Base-by-base conservation (phyloP, 257 asterid species). In the Nicotiana paniculata region DNA sequence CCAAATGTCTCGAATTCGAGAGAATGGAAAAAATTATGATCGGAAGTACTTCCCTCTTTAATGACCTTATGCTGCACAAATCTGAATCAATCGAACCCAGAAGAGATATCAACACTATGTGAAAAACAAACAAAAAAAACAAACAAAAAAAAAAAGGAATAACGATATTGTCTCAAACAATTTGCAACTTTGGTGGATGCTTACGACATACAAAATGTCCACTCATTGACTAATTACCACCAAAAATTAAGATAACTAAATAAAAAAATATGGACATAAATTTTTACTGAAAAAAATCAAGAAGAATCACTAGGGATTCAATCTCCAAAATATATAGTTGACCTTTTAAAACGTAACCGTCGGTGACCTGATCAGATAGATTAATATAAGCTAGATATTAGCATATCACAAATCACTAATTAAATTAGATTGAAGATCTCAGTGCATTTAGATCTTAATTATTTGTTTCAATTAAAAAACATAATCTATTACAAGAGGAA, bases 61-160 rank as follows among this genome's bases (percentile, higher is more conserved):
- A 1, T 6, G 48, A 0, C 2, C 3, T 39, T 39, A 39, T 7
- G 48, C 10, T 2, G 3, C 0, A 0, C 10, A 0, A 0, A 39
- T 39, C 9, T 39, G 10, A 39, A 39, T 39, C 7, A 39, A 39
- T 39, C 3, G 48, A 39, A 10, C 0, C 10, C 3, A 10, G 3
- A 39, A 39, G 10, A 7, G 0, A 43, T 43, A 43, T 43, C 51
- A 43, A 43, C 51, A 9, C 12, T 8, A 43, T 1, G 51, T 43
- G 10, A 0, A 7, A 6, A 39, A 39, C 1, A 35, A 21, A 21
- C 24, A 21, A 21, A 21, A 21, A 21, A 21, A 21, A 21, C 24
- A 21, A 21, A 21, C 0, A 21, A 21, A 21, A 43, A 43, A 43
- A 43, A 35, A 4, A 28, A 30, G 3, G 3, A 2, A 5, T 35